phyloP scores from a whole-genome alignment of 179 eudicot species.

The Amaranthus tricolor region DNA sequence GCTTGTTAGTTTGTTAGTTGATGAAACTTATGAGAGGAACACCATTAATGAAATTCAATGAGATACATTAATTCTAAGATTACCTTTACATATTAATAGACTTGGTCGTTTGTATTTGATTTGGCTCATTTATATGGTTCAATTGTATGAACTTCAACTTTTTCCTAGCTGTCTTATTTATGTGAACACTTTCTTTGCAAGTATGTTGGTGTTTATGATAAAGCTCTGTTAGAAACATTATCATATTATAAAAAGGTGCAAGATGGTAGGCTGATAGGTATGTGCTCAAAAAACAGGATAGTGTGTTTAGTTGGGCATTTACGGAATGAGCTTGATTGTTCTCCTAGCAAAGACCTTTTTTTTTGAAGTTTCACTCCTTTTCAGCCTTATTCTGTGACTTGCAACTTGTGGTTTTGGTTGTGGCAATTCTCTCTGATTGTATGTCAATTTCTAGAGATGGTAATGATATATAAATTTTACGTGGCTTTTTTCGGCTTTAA shows the following conservation, averaged over 20 bases:
- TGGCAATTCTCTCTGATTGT: not conserved
- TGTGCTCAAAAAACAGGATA: not conserved
- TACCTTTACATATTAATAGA: not conserved
- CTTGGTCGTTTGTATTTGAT: not conserved
- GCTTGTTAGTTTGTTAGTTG: not conserved
- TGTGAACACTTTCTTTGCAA: not conserved
- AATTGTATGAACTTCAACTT: not conserved
- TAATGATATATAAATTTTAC: too few relatives aligned
- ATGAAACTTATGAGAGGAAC: not conserved
- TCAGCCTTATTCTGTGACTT: not conserved
- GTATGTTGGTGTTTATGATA: not conserved
- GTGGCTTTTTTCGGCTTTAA: not conserved
- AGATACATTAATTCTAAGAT: not conserved
- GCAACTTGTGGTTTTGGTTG: not conserved
- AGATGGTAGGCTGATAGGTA: constrained; percentile 8
- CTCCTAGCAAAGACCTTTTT: not conserved
- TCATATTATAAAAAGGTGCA: not conserved
- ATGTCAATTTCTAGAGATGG: too few relatives aligned
- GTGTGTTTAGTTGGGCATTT: not conserved
- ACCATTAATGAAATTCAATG: not conserved
- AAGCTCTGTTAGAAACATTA: not conserved
- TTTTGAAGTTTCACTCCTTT: not conserved
- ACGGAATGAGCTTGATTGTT: not conserved
- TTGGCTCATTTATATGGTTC: not conserved
- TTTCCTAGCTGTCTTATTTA: not conserved